phyloP scores from a whole-genome alignment of 345 rosid species.

The Diplotaxis tenuifolia region DNA sequence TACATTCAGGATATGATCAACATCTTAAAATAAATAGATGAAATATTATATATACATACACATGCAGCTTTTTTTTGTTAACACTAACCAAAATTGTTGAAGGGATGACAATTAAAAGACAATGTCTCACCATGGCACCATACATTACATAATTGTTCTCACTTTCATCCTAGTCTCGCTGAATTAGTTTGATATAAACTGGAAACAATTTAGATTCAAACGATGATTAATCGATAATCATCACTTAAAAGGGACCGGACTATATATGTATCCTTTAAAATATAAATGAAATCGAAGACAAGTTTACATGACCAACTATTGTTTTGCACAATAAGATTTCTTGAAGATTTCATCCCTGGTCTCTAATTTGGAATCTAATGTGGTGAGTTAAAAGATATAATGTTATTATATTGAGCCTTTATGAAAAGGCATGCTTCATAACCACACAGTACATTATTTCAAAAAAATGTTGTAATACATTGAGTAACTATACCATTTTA shows the following conservation, averaged over 20 bases:
- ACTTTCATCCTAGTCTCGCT: not conserved
- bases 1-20: not conserved
- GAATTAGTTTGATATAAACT: not conserved
- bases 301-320: constrained; percentile 12
- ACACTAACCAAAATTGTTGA: not conserved
- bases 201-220: not conserved
- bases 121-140: not conserved
- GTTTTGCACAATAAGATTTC: not conserved
- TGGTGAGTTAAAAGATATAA: not conserved
- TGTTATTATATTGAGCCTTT: not conserved
- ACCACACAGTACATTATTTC: not conserved
- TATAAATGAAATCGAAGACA: not conserved
- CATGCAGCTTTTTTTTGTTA: not conserved
- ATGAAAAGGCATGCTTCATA: not conserved
- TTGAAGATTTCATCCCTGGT: not conserved
- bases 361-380: not conserved
- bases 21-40: not conserved
- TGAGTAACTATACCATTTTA: not conserved
- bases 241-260: not conserved
- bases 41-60: not conserved
- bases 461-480: not conserved
- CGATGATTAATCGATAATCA: not conserved
- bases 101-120: not conserved
- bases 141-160: not conserved
- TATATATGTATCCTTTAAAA: not conserved